Conservation (phyloP, 192 early-diverging fungal genomes). For the Gorgonomyces haynaldii region DNA sequence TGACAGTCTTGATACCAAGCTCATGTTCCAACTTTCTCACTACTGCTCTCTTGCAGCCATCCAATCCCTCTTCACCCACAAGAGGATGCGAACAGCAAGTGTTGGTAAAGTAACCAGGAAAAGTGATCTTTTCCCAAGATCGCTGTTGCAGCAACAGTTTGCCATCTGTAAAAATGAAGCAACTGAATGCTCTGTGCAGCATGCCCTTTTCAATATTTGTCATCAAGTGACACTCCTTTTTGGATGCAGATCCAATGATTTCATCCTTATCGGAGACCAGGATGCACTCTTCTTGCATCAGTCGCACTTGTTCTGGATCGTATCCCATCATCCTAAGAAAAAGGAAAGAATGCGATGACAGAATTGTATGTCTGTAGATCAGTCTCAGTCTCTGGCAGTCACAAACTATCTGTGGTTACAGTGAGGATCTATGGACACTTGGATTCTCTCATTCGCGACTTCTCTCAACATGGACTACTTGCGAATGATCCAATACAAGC, state of each 20-base stretch:
- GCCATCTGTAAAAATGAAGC: slow-evolving; percentile 87
- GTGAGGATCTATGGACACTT: not conserved
- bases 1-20: slow-evolving; percentile 74
- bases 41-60: slow-evolving; percentile 78
- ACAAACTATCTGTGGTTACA: not conserved
- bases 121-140: slow-evolving; percentile 94
- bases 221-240: slow-evolving; percentile 70
- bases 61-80: slow-evolving; percentile 62
- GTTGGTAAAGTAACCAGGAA: slow-evolving; percentile 93
- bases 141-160: slow-evolving; percentile 90
- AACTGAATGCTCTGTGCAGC: slow-evolving; percentile 91
- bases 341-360: no score
- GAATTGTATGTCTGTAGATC: no score
- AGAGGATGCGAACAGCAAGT: slow-evolving; percentile 98
- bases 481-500: no score
- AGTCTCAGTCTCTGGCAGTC: no score
- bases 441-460: not conserved
- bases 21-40: slow-evolving; percentile 93
- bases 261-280: slow-evolving; percentile 78
- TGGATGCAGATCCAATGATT: slow-evolving; percentile 70
- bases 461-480: no score
- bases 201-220: slow-evolving; percentile 77
- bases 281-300: slow-evolving; percentile 98
- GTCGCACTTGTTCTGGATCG: slow-evolving; percentile 56
- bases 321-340: no score